phyloP scores from a whole-genome alignment of 495 filamentous ascomycete species.

The Astrothelium subdiscretum region DNA sequence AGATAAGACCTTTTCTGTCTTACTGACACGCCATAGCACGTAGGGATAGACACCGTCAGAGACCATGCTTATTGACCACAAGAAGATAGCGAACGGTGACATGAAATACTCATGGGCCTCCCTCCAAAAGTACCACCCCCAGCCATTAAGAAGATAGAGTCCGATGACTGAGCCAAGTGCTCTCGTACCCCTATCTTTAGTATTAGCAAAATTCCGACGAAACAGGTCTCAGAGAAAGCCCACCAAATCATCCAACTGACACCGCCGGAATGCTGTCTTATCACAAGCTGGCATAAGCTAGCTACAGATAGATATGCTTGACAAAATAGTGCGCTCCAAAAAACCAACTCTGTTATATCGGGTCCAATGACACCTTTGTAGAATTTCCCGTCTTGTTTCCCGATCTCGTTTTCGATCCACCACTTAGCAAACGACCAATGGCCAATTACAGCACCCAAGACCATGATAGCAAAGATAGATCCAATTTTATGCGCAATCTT shows the following conservation, averaged over 20 bases:
- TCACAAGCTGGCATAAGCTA: slow-evolving; percentile 28
- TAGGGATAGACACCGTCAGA: slow-evolving; percentile 32
- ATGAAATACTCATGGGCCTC: slow-evolving; percentile 31
- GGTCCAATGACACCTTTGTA: slow-evolving; percentile 26
- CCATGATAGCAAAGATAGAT: slow-evolving; percentile 20
- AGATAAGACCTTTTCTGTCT: not conserved
- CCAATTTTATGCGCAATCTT: slow-evolving; percentile 28
- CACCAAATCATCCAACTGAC: slow-evolving; percentile 33
- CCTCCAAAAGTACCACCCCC: slow-evolving; percentile 33
- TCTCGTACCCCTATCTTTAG: slow-evolving; percentile 11
- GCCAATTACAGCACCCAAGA: slow-evolving; percentile 20
- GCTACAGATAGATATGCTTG: slow-evolving; percentile 23
- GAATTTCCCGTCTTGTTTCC: slow-evolving; percentile 26
- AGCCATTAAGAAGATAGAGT: slow-evolving; percentile 20
- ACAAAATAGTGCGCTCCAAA: slow-evolving; percentile 26
- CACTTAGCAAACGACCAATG: slow-evolving; percentile 27
- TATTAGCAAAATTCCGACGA: not conserved
- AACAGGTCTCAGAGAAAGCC: slow-evolving; percentile 12
- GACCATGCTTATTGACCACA: slow-evolving; percentile 24
- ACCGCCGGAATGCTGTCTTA: slow-evolving; percentile 32
- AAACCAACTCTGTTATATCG: slow-evolving; percentile 35
- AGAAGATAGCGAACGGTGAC: slow-evolving; percentile 25
- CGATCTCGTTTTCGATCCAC: slow-evolving; percentile 30
- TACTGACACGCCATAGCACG: slow-evolving; percentile 16
- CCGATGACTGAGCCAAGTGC: slow-evolving; percentile 29